phyloP scores from a whole-genome alignment of 306 rosid species.

The Cyamopsis tetragonoloba region DNA sequence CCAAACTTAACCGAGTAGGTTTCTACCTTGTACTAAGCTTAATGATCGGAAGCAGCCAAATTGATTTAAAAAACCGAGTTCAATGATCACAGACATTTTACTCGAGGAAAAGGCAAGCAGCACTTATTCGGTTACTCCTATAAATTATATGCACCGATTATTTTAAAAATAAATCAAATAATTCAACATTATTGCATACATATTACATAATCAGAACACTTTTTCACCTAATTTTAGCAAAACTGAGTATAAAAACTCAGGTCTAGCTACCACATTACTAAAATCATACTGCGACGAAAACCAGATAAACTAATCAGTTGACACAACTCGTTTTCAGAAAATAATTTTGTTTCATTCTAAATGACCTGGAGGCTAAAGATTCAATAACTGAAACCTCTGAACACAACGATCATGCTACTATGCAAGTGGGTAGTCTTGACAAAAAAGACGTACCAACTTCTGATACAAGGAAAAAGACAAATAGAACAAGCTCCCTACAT shows the following conservation, averaged over 20 bases:
- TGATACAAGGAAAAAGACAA: neutral
- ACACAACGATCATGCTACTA: neutral
- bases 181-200: neutral
- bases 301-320: neutral
- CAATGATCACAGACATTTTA: neutral
- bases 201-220: too few relatives aligned
- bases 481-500: neutral
- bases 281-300: neutral
- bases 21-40: neutral
- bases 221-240: neutral
- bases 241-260: neutral
- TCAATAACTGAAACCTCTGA: neutral
- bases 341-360: slow-evolving; percentile 13
- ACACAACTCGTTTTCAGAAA: neutral
- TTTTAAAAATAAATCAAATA: neutral
- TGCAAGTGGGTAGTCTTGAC: neutral
- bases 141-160: too few relatives aligned
- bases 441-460: neutral
- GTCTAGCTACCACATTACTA: neutral
- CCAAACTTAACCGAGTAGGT: too few relatives aligned
- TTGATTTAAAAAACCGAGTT: neutral
- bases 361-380: neutral
- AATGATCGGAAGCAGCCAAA: neutral
- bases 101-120: too few relatives aligned
- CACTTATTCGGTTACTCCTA: too few relatives aligned